Percentiles rank a stretch among this genome's conserved stretches.
Evolutionary conservation across 2,329 filamentous ascomycete species (phyloP).

Genomic region (Fusarium temperatum): DNA sequence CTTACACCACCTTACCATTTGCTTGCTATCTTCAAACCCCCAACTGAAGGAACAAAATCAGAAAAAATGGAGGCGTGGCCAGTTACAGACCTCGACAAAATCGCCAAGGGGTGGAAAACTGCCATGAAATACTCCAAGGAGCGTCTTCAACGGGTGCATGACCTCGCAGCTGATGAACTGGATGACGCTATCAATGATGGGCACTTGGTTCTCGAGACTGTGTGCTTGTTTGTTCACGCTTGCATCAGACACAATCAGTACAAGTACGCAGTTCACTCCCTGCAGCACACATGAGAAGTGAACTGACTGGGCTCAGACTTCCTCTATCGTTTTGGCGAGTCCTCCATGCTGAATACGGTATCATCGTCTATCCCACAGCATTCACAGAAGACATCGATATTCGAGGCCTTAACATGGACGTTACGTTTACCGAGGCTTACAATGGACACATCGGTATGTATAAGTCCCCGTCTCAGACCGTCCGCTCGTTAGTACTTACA

Average conservation of each 20-base stretch:
- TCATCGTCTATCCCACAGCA: conserved; percentile 53
- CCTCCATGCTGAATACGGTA: conserved; percentile 51
- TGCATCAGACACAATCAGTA: conserved; percentile 51
- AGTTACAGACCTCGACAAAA: conserved; percentile 47
- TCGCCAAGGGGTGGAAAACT: conserved; percentile 50
- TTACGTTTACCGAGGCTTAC: conserved; percentile 52
- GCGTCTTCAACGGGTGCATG: conserved; percentile 45
- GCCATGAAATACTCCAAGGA: conserved; percentile 50
- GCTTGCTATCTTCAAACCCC: neutral
- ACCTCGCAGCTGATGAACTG: conserved; percentile 47
- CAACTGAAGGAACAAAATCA: neutral
- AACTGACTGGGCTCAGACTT: conserved; percentile 38
- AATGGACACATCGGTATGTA: conserved; percentile 48
- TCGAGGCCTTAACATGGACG: conserved; percentile 45
- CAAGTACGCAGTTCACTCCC: conserved; percentile 39
- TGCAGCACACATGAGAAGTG: neutral
- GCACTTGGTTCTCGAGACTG: conserved; percentile 49
- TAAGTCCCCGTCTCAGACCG: neutral
- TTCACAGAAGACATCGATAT: conserved; percentile 49
- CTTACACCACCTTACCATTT: conserved; percentile 1
- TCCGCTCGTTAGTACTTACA: conserved; percentile 4
- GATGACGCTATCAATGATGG: conserved; percentile 46
- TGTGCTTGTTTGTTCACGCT: conserved; percentile 52
- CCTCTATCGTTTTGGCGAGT: conserved; percentile 51
- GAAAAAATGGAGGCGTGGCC: conserved; percentile 37